Evolutionary conservation across 495 filamentous ascomycete genomes (phyloP), one percentile per base, ranked within the genome.

Genomic region (Wilcoxina mikolae): DNA sequence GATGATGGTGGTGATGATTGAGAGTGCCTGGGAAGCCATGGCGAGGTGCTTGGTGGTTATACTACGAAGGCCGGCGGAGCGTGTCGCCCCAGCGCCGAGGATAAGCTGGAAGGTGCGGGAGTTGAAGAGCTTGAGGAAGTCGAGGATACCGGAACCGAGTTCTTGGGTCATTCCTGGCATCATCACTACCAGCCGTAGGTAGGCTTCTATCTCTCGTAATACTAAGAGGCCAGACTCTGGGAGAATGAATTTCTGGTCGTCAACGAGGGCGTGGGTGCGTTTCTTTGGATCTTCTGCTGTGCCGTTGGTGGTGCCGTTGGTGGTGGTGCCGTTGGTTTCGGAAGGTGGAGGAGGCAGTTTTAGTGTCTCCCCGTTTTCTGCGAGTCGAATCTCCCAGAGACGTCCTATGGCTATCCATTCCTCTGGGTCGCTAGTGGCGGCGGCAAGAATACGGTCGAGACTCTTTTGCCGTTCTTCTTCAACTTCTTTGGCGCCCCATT

Each of bases 31-130:
- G 1, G 84, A 88, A 7, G 93, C 88, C 25, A 96, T 77, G 0
- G 91, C 90, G 4, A 99, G 78, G 70, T 99, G 89, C 60, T 89
- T 91, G 0, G 91, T 93, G 1, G 87, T 95, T 61, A 99, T 99
- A 58, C 94, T 94, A 64, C 87, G 94, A 9, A 99, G 70, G 0
- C 91, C 91, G 3, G 88, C 93, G n/a, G 81, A 88, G 24, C 78
- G 73, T 1, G 86, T 95, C 1, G 91, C 91, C 1, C 91, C 91
- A 9, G 91, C 93, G 5, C 90, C 93, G 5, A 96, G 80, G 57
- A 99, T 94, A 48, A 96, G 77, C 59, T 99, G 91, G 18, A 80
- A 87, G 38, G 87, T 89, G 4, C 91, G 81, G 5, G 87, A 94
- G 68, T 96, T 95, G 76, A 95, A 96, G 2, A 94, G 72, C 59